Base-by-base conservation (phyloP, 805 yeast species). In the Saccharomycopsis sp. region DNA sequence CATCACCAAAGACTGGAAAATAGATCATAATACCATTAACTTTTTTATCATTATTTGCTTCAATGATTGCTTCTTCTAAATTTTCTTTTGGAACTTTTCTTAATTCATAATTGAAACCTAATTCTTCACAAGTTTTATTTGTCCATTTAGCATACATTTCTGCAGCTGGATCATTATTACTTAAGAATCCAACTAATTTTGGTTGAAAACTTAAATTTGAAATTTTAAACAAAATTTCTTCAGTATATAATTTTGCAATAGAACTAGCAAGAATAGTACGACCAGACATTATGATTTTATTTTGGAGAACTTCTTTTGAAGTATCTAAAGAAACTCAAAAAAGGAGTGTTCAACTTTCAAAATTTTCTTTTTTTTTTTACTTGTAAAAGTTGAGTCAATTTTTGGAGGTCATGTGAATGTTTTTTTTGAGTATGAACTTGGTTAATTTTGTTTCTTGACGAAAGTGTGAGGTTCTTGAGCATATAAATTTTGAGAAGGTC, bases 61-160 rank as follows among this genome's bases (percentile, higher is more conserved):
- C 75, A 35, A 87, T 72, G 45, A 92, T 75, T 25, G 75, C 78
- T 50, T 79, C 87, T 58, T 92, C 98, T 46, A 92, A 67, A 26
- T 78, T 80, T 50, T 92, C 95, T 56, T 83, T 86, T 50, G 72
- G 73, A 15, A 81, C 77, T 51, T 75, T 71, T 23, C 82, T 62
- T 48, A 92, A 63, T 56, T 87, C 89, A 58, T 85, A 92, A 27
- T 72, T 64, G 62, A 92, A 87, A 0, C 98, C 98, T 43, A 87
- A 62, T 17, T 83, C 77, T 53, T 76, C 80, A 50, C 92, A 76
- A 1, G 97, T 89, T 56, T 86, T 88, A 21, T 81, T 83, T 0
- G 98, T 89, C 96, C 96, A 92, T 37, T 76, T 78, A 36, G 98
- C 97, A 58, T 92, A 92, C 82, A 82, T 82, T 53, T 72, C 72